Base-by-base conservation (phyloP, 139 green algal genomes). In the Volvox africanus region DNA sequence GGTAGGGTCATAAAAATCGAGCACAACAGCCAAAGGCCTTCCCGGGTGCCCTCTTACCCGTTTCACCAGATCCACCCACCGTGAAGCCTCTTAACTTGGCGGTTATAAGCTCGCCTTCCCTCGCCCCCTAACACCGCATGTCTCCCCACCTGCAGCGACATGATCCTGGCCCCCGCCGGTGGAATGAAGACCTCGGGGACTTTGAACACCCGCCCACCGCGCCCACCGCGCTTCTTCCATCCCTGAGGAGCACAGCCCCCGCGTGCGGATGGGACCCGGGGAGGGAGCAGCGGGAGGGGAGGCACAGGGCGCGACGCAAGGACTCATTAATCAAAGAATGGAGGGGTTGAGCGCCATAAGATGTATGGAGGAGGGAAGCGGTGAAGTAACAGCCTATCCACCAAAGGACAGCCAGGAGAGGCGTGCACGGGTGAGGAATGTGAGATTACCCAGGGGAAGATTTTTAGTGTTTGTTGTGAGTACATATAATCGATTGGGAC, bases 161-260 rank as follows among this genome's bases (percentile, higher is more conserved):
- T 99, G 92, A 99, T 94, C 16, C 98, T 94, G 18, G 97, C 98
- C 16, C 98, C 98, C 22, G 95, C 96, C 6, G 98, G 96, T 0
- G 97, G 97, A 36, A 99, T 99, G 92, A 99, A 96, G 26, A 96
- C 95, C 90, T 99, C 98, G 0, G 98, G 98, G 36, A 99, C 95
- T 62, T 95, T 96, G 91, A 97, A 96, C 35, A 99, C 91, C 28
- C 93, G 90, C 21, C 97, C 97, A 13, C 96, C 96, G 24, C 94
- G 94, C 71, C 97, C 98, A 18, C 98, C 98, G 62, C 97, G 95
- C 95, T 99, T 99, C 94, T 99, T 99, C 96, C 98, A 99, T 88
- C 96, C n/a, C 85, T 89, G 85, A n/a, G 80, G 37, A 26, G 80
- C 14, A 44, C n/a, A 71, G 80, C 21, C 24, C 65, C 21, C 21